These are phyloP conservation scores for Gentiana macrophylla DNA, from an alignment of 257 asterid species.

Conservation along the genomic window DNA sequence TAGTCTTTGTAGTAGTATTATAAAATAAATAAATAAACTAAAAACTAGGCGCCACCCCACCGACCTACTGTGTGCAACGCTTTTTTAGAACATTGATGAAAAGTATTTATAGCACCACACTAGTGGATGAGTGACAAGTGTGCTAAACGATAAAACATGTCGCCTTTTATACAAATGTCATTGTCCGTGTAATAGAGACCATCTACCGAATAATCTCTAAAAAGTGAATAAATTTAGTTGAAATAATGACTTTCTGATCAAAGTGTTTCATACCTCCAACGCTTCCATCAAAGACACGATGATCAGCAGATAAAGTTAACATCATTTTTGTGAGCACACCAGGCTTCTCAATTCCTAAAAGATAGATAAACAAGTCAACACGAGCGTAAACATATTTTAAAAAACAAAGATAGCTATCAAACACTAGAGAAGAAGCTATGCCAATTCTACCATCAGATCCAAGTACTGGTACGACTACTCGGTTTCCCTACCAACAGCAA, in stretches of 20 bases:
- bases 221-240: background rate
- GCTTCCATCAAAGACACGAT: slow-evolving; percentile 90
- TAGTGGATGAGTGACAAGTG: no score
- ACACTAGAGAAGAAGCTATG: slow-evolving; percentile 4
- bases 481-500: slow-evolving; percentile 93
- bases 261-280: slow-evolving; percentile 60
- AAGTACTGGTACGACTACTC: slow-evolving; percentile 73
- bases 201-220: no score
- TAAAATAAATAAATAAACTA: no score
- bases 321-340: slow-evolving; percentile 76
- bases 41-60: no score
- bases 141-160: no score
- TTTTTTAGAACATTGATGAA: no score
- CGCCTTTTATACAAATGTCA: background rate
- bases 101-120: no score
- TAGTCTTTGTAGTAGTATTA: no score
- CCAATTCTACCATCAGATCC: slow-evolving; percentile 66
- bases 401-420: slow-evolving; percentile 8
- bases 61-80: no score
- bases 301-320: slow-evolving; percentile 86
- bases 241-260: no score
- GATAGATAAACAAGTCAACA: slow-evolving; percentile 9
- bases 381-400: background rate
- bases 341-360: slow-evolving; percentile 72
- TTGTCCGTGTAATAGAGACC: no score